Base-by-base conservation (phyloP, 179 eudicot genomes). In the Silene noctiflora region DNA sequence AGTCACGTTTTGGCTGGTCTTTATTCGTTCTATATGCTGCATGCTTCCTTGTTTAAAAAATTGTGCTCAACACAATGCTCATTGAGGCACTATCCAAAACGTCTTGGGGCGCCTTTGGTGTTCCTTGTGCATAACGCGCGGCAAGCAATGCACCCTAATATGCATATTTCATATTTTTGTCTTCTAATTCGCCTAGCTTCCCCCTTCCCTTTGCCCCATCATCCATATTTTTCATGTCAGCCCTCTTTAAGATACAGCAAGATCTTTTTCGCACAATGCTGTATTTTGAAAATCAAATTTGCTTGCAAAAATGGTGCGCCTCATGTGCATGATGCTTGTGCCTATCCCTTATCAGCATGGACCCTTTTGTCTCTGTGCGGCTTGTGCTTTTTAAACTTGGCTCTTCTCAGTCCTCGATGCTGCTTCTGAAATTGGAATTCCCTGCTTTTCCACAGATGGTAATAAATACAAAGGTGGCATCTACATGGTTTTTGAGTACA, bases 401-500 rank as follows among this genome's bases (percentile, higher is more conserved):
- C 7, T 55, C 7, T 55, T 55, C 59, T 46, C 51, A 55, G 67
- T 29, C 4, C 64, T 74, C 11, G 10, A 46, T 46, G 53, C 35
- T 35, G 39, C 46, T 42, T 46, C 25, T 20, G 24, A 22, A 25
- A 16, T 61, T 4, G 44, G 55, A 5, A 24, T 55, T 27, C 64
- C 58, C 44, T 25, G 58, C 17, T 20, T 51, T 70, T 51, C 79
- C 79, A 72, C 87, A 92, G 98, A 89, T 85, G 88, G 89, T 64
- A 88, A 89, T 77, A 90, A 90, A 81, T 90, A 86, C 76, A 89
- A 87, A 77, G 95, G 97, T 65, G 91, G 89, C 77, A 95, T 93
- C 62, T 95, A 91, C 85, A 91, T 95, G 99, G 99, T 95, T 79
- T 95, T 95, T 84, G 98, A 93, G 78, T 95, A 95, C 84, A 95